Percentiles rank a stretch among this genome's conserved stretches.
These are phyloP conservation scores for Fusarium paranaense DNA, from an alignment of 2,329 filamentous ascomycete genomes.

Conservation along the genomic window DNA sequence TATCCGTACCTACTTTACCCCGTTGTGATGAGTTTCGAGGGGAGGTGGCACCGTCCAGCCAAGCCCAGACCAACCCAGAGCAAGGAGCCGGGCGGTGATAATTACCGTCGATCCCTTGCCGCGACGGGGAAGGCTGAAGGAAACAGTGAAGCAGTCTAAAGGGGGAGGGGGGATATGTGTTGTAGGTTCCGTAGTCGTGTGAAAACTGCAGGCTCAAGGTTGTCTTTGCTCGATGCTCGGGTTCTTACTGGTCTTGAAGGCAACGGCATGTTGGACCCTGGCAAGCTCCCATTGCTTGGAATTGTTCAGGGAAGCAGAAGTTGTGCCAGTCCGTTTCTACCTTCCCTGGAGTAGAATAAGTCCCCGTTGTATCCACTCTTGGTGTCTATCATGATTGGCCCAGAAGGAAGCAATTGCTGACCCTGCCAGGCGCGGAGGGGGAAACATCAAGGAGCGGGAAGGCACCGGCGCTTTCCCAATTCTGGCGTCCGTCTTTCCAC, in stretches of 20 bases:
- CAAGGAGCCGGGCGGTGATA: conserved; percentile 11
- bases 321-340: conserved; percentile 7
- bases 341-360: conserved; percentile 12
- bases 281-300: neutral
- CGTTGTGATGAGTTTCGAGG: conserved; percentile 13
- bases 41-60: conserved; percentile 15
- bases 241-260: neutral
- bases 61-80: conserved; percentile 26
- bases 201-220: neutral
- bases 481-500: conserved; percentile 25
- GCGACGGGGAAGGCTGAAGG: neutral
- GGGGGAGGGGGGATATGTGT: neutral
- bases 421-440: neutral
- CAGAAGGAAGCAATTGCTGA: conserved; percentile 6
- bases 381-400: conserved; percentile 17
- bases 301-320: neutral
- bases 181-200: neutral
- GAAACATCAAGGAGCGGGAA: conserved; percentile 17
- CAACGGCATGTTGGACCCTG: neutral
- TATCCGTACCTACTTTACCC: conserved; percentile 13
- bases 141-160: neutral
- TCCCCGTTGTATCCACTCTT: neutral
- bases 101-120: conserved; percentile 24
- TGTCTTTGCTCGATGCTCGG: neutral
- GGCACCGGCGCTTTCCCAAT: conserved; percentile 32